Percentiles rank a stretch among this genome's conserved stretches.
These are phyloP conservation scores for Hansenula anomala DNA, from an alignment of 1,139 yeast species.

Conservation along the genomic window DNA sequence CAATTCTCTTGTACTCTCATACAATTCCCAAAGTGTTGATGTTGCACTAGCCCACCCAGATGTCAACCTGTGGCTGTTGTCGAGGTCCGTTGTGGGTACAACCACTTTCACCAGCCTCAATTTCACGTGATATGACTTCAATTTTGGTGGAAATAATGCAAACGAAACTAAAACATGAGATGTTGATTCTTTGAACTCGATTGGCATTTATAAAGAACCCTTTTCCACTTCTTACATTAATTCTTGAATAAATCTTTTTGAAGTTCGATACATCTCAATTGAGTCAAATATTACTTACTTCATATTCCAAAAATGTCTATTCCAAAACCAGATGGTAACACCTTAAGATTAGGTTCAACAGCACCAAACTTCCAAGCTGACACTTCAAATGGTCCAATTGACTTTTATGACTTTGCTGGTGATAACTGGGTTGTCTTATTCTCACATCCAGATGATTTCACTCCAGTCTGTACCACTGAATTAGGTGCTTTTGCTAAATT, in stretches of 20 bases:
- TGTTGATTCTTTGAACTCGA: too few species aligned
- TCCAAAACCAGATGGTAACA: constrained; percentile 22
- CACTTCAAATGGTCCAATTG: constrained; percentile 69
- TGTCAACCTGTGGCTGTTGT: background rate
- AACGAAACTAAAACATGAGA: background rate
- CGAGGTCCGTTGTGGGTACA: background rate
- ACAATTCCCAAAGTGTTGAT: too few species aligned
- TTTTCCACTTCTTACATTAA: too few species aligned
- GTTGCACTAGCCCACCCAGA: too few species aligned
- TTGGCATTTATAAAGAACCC: too few species aligned
- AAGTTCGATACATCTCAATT: too few species aligned
- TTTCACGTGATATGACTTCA: constrained; percentile 3
- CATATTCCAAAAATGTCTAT: constrained; percentile 20
- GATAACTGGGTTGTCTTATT: constrained; percentile 75
- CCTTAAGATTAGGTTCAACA: constrained; percentile 52
- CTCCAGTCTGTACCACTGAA: constrained; percentile 90
- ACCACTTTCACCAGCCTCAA: background rate
- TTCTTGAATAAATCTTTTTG: too few species aligned
- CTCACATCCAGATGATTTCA: constrained; percentile 85
- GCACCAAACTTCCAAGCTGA: constrained; percentile 80
- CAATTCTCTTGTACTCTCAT: too few species aligned
- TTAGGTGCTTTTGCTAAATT: constrained; percentile 82
- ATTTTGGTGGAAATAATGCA: background rate
- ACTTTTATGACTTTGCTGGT: constrained; percentile 73
- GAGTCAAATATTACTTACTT: too few species aligned